Evolutionary conservation across 1,284 basidiomycete genomes (phyloP), one percentile per base, ranked within the genome.

Genomic region (Cryptococcus sp.): DNA sequence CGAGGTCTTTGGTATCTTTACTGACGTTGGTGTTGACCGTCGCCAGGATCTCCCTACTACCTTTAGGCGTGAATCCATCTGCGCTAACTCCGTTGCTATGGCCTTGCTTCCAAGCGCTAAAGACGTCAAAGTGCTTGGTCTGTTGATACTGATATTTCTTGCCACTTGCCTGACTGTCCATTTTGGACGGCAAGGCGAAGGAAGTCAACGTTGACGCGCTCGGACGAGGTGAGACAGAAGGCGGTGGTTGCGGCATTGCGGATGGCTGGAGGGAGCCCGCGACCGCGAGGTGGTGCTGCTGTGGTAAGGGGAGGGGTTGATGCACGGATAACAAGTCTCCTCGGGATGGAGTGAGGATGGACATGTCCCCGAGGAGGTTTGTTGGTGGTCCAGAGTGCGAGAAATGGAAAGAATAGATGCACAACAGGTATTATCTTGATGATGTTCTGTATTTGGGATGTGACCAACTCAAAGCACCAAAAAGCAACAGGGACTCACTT

Each of bases 11-110:
- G 52, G 45, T 38, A 23, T 13, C 37, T 23, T 38, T 50, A 17
- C 20, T 26, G 20, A 53, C 43, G 46, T 58, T 55, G 19, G 48
- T 50, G 20, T 51, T 62, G 39, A 62, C 40, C n/a, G 60, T 52
- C 37, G 57, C 60, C 40, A 62, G 54, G 7, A 58, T 47, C 17
- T 62, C 57, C 37, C 60, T 29, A 19, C 50, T 19, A 6, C 20
- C 34, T 26, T 52, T 54, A 16, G 51, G 46, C 29, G 22, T 37
- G 29, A 20, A 41, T n/a, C 48, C 22, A 5, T 52, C 53, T 7
- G 54, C 29, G 41, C 8, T 49, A 50, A 34, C 29, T 7, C 29
- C 29, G 29, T 34, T 34, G 29, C 29, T 34, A 34, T 34, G 29
- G 29, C 29, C 29, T 29, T 53, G 55, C 19, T 55, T 47, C 58